A percentile compares a stretch with the other conserved stretches of the same genome.
These are phyloP conservation scores for Phytophthora vignae DNA, from an alignment of 352 stramenopile genomes.

Conservation along the genomic window DNA sequence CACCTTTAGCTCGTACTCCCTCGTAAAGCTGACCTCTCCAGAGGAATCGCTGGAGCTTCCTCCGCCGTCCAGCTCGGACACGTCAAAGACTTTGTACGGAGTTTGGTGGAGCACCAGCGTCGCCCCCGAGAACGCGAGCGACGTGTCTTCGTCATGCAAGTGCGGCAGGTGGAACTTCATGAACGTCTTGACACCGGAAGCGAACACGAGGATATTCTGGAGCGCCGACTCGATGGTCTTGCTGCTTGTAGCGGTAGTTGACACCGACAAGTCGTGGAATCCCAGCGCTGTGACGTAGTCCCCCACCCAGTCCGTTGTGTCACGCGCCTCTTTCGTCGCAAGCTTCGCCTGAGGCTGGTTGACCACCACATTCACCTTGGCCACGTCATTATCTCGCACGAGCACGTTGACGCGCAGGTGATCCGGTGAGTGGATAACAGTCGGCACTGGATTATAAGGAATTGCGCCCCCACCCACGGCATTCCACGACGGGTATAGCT, in stretches of 20 bases:
- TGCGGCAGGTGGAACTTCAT: conserved; percentile 77
- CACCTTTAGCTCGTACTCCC: conserved; percentile 54
- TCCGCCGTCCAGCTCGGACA: conserved; percentile 30
- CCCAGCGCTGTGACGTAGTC: conserved; percentile 55
- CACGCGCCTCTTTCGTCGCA: conserved; percentile 49
- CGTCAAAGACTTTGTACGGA: conserved; percentile 76
- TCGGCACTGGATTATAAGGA: conserved; percentile 74
- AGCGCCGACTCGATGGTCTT: conserved; percentile 26
- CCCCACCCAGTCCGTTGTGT: conserved; percentile 60
- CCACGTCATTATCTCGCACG: conserved; percentile 58
- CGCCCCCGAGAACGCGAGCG: conserved; percentile 40
- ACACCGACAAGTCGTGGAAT: conserved; percentile 68
- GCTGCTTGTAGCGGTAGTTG: conserved; percentile 16
- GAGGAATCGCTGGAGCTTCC: conserved; percentile 2
- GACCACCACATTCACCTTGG: conserved; percentile 50
- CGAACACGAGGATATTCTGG: conserved; percentile 59
- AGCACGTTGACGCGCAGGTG: conserved; percentile 59
- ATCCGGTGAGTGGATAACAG: conserved; percentile 53
- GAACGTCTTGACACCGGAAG: conserved; percentile 49
- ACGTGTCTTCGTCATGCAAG: conserved; percentile 57
- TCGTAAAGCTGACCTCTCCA: conserved; percentile 45
- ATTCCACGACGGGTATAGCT: conserved; percentile 41
- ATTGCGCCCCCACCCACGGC: conserved; percentile 26
- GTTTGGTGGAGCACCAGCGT: conserved; percentile 61
- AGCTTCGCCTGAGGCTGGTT: conserved; percentile 47